Evolutionary conservation across 345 rosid species (phyloP).

Genomic region (Eucalyptus sp.): DNA sequence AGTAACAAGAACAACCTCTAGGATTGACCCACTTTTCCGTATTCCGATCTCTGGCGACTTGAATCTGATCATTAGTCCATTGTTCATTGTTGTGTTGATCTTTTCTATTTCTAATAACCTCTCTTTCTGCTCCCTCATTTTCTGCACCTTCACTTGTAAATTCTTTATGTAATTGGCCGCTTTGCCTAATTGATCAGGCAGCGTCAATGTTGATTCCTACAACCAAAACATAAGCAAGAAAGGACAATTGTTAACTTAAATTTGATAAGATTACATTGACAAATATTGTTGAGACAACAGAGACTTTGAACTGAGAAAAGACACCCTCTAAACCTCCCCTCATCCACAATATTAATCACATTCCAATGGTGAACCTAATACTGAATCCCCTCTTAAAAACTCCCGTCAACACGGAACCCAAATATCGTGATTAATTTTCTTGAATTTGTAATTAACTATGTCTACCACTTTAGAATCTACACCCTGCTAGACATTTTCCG

Average conservation of each 20-base stretch:
- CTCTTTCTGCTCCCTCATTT: slow-evolving; percentile 37
- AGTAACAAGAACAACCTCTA: slow-evolving; percentile 23
- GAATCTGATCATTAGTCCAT: background rate
- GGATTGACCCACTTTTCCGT: background rate
- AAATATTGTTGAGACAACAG: background rate
- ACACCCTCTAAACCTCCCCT: background rate
- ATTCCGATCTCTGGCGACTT: background rate
- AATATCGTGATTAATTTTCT: background rate
- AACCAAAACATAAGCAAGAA: background rate
- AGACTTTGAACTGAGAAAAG: background rate
- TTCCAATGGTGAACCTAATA: background rate
- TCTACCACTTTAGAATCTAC: background rate
- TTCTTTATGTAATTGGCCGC: slow-evolving; percentile 51
- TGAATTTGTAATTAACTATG: background rate
- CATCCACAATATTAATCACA: background rate
- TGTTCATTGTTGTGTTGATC: background rate
- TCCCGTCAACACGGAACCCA: background rate
- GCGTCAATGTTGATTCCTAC: slow-evolving; percentile 18
- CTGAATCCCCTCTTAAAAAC: background rate
- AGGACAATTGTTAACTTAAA: background rate
- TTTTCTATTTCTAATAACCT: slow-evolving; percentile 1
- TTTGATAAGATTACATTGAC: background rate
- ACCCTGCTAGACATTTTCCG: background rate
- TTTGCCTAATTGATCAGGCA: slow-evolving; percentile 45
- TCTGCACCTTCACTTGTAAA: slow-evolving; percentile 41